Evolutionary conservation across 2,329 filamentous ascomycete species (phyloP).

Genomic region (Colletotrichum gigasporum): DNA sequence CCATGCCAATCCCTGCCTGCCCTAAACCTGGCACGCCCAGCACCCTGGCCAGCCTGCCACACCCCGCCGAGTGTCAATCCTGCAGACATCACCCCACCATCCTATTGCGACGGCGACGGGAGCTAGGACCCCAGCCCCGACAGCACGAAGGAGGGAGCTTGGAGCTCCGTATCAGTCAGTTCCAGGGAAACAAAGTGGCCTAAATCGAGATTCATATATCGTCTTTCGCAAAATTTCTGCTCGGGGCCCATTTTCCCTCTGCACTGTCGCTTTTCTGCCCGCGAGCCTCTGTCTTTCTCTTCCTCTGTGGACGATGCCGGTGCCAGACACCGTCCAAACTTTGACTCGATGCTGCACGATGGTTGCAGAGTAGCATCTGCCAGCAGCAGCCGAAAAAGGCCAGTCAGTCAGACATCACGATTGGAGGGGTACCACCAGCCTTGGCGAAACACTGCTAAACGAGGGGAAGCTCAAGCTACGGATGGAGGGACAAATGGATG

Average conservation of each 20-base stretch:
- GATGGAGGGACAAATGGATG: neutral
- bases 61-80: constrained; percentile 27
- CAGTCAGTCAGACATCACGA: neutral
- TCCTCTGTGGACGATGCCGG: neutral
- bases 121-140: constrained; percentile 26
- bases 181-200: neutral
- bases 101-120: neutral
- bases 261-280: neutral
- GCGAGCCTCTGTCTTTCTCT: neutral
- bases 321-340: neutral
- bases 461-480: neutral
- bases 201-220: constrained; percentile 5
- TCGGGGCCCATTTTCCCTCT: neutral
- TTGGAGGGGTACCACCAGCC: constrained; percentile 10
- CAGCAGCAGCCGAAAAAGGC: neutral
- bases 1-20: neutral
- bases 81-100: constrained; percentile 31
- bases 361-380: neutral
- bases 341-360: neutral
- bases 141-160: neutral
- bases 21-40: neutral
- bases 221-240: neutral
- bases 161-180: neutral
- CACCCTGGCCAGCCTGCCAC: neutral
- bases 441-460: constrained; percentile 7